Evolutionary conservation across 257 asterid species (phyloP).

Genomic region (Prunella vulgaris): DNA sequence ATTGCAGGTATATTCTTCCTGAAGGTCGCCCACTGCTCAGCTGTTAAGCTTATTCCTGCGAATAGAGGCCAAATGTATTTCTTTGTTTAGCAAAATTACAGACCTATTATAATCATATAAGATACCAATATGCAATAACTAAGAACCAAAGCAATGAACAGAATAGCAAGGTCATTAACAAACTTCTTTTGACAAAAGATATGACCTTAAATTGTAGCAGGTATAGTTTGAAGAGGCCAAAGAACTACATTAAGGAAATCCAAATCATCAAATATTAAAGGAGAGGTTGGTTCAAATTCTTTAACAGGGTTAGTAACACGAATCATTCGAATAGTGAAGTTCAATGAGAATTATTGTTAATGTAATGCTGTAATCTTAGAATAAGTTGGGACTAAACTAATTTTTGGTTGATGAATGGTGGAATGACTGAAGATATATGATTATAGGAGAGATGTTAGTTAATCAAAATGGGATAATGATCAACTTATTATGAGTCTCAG

Average conservation of each 20-base stretch:
- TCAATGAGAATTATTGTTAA: too few species aligned
- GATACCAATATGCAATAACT: not conserved
- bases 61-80: not conserved
- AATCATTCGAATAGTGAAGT: too few species aligned
- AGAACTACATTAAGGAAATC: not conserved
- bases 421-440: too few species aligned
- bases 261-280: not conserved
- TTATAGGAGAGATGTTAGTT: too few species aligned
- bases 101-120: not conserved
- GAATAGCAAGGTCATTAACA: not conserved
- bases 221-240: not conserved
- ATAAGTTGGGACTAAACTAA: too few species aligned
- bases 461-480: too few species aligned
- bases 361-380: too few species aligned
- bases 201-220: not conserved
- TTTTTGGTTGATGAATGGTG: too few species aligned
- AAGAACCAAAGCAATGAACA: not conserved
- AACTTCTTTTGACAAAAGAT: not conserved
- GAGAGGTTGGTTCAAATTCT: too few species aligned
- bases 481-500: too few species aligned
- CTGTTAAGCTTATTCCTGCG: conserved; percentile 86
- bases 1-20: conserved; percentile 65
- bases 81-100: not conserved
- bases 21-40: conserved; percentile 79
- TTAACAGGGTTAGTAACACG: too few species aligned